A percentile compares a stretch with the other conserved stretches of the same genome.
Conservation (phyloP, 2,329 filamentous ascomycete species). For the Diaporthe vexans region DNA sequence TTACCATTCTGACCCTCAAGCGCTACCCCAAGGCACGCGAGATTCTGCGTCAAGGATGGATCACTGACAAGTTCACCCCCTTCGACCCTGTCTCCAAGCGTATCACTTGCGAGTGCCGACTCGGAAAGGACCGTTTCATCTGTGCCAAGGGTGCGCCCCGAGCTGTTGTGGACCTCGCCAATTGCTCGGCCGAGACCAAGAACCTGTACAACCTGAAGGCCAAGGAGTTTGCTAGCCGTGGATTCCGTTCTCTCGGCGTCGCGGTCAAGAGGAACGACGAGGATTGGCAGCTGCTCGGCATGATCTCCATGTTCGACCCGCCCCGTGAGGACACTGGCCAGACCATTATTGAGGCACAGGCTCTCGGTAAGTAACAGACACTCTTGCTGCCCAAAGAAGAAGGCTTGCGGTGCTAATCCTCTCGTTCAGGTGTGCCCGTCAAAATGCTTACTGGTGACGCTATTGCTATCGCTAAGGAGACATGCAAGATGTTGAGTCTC, state of each 20-base stretch:
- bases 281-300: slow-evolving; percentile 77
- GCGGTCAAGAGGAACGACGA: slow-evolving; percentile 61
- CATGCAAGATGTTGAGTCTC: slow-evolving; percentile 84
- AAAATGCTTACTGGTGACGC: slow-evolving; percentile 88
- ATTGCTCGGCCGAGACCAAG: slow-evolving; percentile 75
- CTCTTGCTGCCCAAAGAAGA: no score
- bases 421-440: slow-evolving; percentile 72
- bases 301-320: slow-evolving; percentile 86
- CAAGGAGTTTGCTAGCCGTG: slow-evolving; percentile 81
- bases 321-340: slow-evolving; percentile 84
- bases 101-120: slow-evolving; percentile 78
- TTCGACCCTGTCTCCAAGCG: slow-evolving; percentile 87
- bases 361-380: no score
- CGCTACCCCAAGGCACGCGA: slow-evolving; percentile 83
- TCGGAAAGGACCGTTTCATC: slow-evolving; percentile 78
- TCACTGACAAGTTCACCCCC: slow-evolving; percentile 82
- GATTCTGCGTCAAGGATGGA: slow-evolving; percentile 81
- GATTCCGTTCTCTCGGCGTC: slow-evolving; percentile 85
- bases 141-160: slow-evolving; percentile 85
- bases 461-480: slow-evolving; percentile 84
- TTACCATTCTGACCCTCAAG: slow-evolving; percentile 82
- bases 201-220: slow-evolving; percentile 80
- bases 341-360: slow-evolving; percentile 77
- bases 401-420: not conserved
- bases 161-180: slow-evolving; percentile 78